Evolutionary conservation across 352 stramenopile genomes (phyloP), one percentile per base, ranked within the genome.

Genomic region (Phytopythium chamaehyphon): DNA sequence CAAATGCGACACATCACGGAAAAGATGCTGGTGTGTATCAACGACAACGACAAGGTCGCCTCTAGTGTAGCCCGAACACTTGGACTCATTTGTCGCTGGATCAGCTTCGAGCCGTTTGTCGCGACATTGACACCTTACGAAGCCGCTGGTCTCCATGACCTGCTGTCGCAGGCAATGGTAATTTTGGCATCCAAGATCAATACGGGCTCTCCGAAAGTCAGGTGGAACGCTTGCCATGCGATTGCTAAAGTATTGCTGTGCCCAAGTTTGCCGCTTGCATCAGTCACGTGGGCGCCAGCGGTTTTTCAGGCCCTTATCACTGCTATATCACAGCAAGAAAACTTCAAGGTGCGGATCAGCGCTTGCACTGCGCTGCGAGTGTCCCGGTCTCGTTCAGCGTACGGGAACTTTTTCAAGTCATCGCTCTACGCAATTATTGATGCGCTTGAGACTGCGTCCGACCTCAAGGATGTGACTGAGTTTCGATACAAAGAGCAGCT

Each of bases 401-500:
- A 90, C 51, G 84, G 84, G 8, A 70, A 70, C 18, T 90, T 92
- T 51, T 95, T 84, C 58, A 58, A 75, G 37, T 67, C 60, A 8
- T 80, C 82, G 6, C 57, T 95, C 51, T 60, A 61, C 36, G 75
- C 80, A 14, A 86, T 73, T 11, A 64, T 87, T 37, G 82, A 95
- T 58, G 80, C 84, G 18, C 54, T 95, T n/a, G 84, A 95, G 60
- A 86, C 80, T 15, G 84, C 79, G 8, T 92, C 83, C 0, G 82
- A 93, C 45, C 57, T 95, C 49, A 90, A 92, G 43, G 84, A 95
- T 47, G 82, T 95, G 59, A 90, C 74, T 1, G 84, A 95, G 66
- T 95, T 93, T 68, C 81, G 83, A n/a, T 95, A 95, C 73, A 95
- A 95, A 58, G 82, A 90, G 50, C 84, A 95, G 46, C 61, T 95